Evolutionary conservation across 2,329 filamentous ascomycete species (phyloP).

Genomic region (Taxawa tesnikishii): DNA sequence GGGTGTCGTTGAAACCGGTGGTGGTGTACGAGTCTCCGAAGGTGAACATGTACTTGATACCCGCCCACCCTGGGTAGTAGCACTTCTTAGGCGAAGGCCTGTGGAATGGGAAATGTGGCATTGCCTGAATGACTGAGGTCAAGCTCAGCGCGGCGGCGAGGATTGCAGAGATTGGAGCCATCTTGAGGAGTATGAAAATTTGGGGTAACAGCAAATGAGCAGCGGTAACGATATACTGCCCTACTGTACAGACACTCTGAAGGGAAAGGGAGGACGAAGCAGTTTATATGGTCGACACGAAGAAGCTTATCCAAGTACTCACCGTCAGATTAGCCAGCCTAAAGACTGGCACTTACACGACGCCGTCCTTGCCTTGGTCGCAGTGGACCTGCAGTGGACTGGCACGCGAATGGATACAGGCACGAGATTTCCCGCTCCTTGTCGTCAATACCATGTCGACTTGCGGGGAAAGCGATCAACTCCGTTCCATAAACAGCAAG

Average conservation of each 20-base stretch:
- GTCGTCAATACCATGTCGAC: too few species aligned
- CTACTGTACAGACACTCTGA: background rate
- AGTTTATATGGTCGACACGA: background rate
- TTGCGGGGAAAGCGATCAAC: too few species aligned
- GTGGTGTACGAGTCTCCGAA: conserved; percentile 44
- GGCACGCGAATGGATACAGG: too few species aligned
- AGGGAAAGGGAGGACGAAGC: background rate
- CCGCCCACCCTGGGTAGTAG: conserved; percentile 13
- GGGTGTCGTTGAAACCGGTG: conserved; percentile 44
- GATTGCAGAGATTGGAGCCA: background rate
- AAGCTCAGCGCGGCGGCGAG: background rate
- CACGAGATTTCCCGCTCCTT: too few species aligned
- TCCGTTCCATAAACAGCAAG: too few species aligned
- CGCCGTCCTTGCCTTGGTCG: too few species aligned
- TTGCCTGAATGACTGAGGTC: background rate
- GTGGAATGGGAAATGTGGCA: background rate
- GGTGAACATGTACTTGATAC: conserved; percentile 14
- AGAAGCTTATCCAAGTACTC: background rate
- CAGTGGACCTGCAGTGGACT: too few species aligned
- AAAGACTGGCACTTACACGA: background rate
- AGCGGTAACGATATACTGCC: background rate
- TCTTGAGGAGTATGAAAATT: too few species aligned
- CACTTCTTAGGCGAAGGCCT: background rate
- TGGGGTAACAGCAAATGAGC: background rate
- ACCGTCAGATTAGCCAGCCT: background rate